Conservation (phyloP, 2,329 filamentous ascomycete genomes). For the Aspergillus aculeatus region DNA sequence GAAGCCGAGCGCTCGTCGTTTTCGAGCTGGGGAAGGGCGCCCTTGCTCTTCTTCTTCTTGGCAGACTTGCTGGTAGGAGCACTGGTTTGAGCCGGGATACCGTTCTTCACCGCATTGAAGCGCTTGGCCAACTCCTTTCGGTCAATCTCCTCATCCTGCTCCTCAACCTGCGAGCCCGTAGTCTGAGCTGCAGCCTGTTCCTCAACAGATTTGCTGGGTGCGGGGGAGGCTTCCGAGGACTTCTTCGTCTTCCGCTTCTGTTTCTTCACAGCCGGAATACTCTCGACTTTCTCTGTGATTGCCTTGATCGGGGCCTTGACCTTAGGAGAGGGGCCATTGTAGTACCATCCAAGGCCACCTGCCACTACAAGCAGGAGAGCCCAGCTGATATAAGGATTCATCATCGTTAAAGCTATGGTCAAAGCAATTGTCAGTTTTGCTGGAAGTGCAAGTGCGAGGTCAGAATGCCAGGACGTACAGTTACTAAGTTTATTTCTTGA, state of each 20-base stretch:
- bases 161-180: constrained; percentile 29
- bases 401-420: constrained; percentile 28
- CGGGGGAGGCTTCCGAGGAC: constrained; percentile 28
- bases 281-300: constrained; percentile 36
- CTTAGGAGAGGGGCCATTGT: constrained; percentile 37
- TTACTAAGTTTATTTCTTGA: constrained; percentile 5
- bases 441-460: background rate
- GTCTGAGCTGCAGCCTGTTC: constrained; percentile 32
- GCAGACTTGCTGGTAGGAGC: constrained; percentile 38
- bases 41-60: constrained; percentile 69
- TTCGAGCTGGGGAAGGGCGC: constrained; percentile 53
- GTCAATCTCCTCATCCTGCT: constrained; percentile 60
- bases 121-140: constrained; percentile 76
- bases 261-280: constrained; percentile 37
- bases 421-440: constrained; percentile 5
- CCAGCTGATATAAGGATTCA: constrained; percentile 48
- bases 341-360: constrained; percentile 44
- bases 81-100: constrained; percentile 55
- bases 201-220: constrained; percentile 30
- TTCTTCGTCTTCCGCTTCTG: constrained; percentile 43
- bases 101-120: constrained; percentile 68
- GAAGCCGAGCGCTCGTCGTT: constrained; percentile 41
- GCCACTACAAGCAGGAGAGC: constrained; percentile 44
- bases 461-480: constrained; percentile 3
- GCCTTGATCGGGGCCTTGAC: constrained; percentile 31